A percentile compares a stretch with the other conserved stretches of the same genome.
These are phyloP conservation scores for Lentithecium fluviatile DNA, from an alignment of 495 filamentous ascomycete genomes.

Conservation along the genomic window DNA sequence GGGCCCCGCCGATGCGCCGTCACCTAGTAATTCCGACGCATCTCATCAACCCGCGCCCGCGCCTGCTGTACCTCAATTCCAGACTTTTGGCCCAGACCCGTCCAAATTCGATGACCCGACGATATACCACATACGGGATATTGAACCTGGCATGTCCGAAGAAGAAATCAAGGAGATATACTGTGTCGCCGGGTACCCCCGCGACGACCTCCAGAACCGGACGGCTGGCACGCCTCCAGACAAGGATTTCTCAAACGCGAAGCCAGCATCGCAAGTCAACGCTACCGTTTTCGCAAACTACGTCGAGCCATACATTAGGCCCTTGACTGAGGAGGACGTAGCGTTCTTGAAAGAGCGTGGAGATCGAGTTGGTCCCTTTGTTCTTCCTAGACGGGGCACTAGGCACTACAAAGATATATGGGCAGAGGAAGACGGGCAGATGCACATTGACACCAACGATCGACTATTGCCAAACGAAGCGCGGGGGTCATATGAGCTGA, in stretches of 20 bases:
- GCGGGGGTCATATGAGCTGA: constrained; percentile 75
- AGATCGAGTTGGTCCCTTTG: constrained; percentile 76
- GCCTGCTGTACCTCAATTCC: constrained; percentile 67
- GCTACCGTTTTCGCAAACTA: constrained; percentile 85
- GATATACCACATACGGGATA: constrained; percentile 83
- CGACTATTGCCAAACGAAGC: constrained; percentile 71
- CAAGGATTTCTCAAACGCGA: constrained; percentile 90
- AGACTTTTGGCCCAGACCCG: constrained; percentile 88
- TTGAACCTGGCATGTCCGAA: constrained; percentile 69
- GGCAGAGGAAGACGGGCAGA: constrained; percentile 85
- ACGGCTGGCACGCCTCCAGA: constrained; percentile 88
- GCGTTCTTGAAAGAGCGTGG: constrained; percentile 89
- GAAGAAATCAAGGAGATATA: constrained; percentile 83
- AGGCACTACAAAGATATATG: constrained; percentile 84
- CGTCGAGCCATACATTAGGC: constrained; percentile 86
- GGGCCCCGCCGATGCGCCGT: constrained; percentile 36
- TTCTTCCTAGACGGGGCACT: constrained; percentile 83
- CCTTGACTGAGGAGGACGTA: constrained; percentile 89
- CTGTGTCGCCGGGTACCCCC: constrained; percentile 79
- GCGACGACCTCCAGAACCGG: constrained; percentile 72
- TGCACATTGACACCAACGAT: constrained; percentile 65
- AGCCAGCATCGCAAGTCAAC: constrained; percentile 89
- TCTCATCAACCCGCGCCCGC: constrained; percentile 76
- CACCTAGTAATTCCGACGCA: constrained; percentile 62
- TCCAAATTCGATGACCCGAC: constrained; percentile 91